These are phyloP conservation scores for Trichomonas tenax DNA, from an alignment of 208 protist genomes.

Conservation along the genomic window DNA sequence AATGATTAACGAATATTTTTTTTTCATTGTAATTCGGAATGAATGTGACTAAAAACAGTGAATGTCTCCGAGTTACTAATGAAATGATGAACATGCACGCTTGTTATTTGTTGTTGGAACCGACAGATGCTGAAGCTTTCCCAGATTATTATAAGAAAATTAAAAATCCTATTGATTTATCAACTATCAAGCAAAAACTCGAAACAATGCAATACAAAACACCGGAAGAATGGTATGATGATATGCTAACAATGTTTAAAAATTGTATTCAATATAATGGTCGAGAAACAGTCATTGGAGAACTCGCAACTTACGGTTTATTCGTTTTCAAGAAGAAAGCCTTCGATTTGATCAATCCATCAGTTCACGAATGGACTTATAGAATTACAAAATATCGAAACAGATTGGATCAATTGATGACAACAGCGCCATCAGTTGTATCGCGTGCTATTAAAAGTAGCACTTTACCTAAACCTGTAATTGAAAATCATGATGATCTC, in stretches of 20 bases:
- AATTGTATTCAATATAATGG: not conserved
- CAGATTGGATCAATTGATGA: not conserved
- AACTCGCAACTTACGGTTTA: not conserved
- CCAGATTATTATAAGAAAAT: not conserved
- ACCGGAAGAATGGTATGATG: not conserved
- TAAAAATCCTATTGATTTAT: not conserved
- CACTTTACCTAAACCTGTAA: not conserved
- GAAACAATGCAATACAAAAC: not conserved
- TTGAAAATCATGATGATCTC: not conserved
- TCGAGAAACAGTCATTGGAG: not conserved
- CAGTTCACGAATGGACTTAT: not conserved
- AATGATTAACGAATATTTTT: too few relatives aligned
- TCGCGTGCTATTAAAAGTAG: not conserved
- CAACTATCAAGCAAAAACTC: not conserved
- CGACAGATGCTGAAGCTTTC: not conserved
- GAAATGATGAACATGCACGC: not conserved
- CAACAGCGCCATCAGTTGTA: not conserved
- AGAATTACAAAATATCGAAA: not conserved
- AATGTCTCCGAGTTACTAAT: not conserved
- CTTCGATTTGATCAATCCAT: not conserved
- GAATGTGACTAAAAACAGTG: not conserved
- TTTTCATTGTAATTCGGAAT: not conserved
- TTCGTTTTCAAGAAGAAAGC: not conserved
- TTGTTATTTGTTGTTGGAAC: not conserved
- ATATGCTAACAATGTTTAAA: not conserved